Base-by-base conservation (phyloP, 257 asterid species). In the Ballota nigra region DNA sequence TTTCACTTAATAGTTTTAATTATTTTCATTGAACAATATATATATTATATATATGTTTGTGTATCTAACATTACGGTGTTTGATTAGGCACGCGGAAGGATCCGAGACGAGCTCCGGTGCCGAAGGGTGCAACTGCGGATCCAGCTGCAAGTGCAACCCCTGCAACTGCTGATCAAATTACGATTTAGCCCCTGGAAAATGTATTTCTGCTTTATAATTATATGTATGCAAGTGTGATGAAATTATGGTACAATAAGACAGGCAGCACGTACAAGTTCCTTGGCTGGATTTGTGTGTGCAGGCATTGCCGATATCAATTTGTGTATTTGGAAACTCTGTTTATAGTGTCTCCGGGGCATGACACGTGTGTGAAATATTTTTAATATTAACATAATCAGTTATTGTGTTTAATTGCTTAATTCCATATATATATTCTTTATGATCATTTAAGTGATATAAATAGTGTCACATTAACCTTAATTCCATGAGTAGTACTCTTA, bases 101-200 rank as follows among this genome's bases (percentile, higher is more conserved):
- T 66, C 28, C 16, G 86, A 78, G 82, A 67, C 62, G 52, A 78
- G 78, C 82, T 49, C 61, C 13, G 80, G 67, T 13, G 73, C 76
- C 43, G 90, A 85, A 75, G 90, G 90, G 75, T 85, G 90, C 86
- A 78, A 55, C 74, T 85, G 90, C 33, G 88, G 90, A 8, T 65
- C 88, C 52, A 78, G 49, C 83, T 85, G 90, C 85, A 24, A 34
- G 3, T 83, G 86, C 74, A 63, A 85, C 22, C 84, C 90, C 20
- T 85, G 90, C 86, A 78, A 72, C 18, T 80, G 85, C 24, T 83
- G 76, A 80, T 70, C 34, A 18, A 18, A 5, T 13, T 9, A 47
- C 20, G 34, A 23, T 34, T 18, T 52, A 16, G 36, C 58, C 69
- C 76, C 70, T 12, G 23, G 7, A 56, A 11, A 15, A 16, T 19